A percentile compares a stretch with the other conserved stretches of the same genome.
These are phyloP conservation scores for Oryza glaberrima DNA, from an alignment of 176 grass and related monocot species.

Conservation along the genomic window DNA sequence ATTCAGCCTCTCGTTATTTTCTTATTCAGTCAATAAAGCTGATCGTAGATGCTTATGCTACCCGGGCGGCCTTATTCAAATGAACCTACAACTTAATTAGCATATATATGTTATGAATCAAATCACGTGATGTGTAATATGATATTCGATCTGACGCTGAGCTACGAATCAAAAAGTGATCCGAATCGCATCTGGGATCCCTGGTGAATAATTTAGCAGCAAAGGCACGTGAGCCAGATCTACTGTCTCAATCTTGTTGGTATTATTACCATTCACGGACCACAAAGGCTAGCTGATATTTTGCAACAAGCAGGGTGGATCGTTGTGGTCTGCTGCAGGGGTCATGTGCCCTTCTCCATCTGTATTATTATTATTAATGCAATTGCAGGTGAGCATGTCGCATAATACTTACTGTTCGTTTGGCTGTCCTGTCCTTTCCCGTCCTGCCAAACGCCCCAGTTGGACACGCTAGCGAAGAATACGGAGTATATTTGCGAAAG, in stretches of 20 bases:
- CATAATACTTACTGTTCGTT: neutral
- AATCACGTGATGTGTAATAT: neutral
- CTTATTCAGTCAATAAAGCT: too few relatives aligned
- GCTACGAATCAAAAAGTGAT: neutral
- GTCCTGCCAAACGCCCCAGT: neutral
- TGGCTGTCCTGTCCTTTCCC: neutral
- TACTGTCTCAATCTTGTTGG: neutral
- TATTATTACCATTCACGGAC: neutral
- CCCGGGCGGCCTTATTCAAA: too few relatives aligned
- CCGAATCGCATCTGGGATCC: neutral
- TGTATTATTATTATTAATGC: neutral
- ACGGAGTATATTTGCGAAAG: neutral
- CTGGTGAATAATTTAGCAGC: neutral
- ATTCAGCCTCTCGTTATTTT: too few relatives aligned
- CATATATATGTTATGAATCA: neutral
- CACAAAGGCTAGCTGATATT: neutral
- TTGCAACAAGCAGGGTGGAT: neutral
- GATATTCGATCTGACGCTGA: neutral
- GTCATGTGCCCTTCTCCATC: neutral
- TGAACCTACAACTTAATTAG: neutral
- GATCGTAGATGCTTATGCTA: too few relatives aligned
- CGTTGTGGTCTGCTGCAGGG: too few relatives aligned
- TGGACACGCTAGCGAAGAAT: neutral
- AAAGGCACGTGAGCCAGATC: neutral
- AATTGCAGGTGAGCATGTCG: neutral